Conservation (phyloP, 1,139 yeast species). For the Yamadazyma jaroonii region DNA sequence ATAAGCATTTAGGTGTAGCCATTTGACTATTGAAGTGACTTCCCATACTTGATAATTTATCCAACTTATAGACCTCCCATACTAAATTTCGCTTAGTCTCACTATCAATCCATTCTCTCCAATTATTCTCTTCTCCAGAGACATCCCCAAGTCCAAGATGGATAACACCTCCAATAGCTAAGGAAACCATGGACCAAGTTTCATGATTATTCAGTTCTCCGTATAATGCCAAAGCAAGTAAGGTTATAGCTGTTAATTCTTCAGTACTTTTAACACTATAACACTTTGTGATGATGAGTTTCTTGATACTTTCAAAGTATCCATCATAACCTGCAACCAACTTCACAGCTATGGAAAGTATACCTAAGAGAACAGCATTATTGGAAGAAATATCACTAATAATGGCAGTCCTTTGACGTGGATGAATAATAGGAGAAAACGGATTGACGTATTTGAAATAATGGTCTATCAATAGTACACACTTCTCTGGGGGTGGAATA, state of each 20-base stretch:
- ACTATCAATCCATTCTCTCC: constrained; percentile 20
- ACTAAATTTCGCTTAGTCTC: constrained; percentile 22
- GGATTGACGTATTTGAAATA: constrained; percentile 16
- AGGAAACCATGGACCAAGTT: constrained; percentile 24
- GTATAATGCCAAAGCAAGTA: constrained; percentile 23
- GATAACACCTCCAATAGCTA: constrained; percentile 15
- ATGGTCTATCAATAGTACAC: constrained; percentile 11
- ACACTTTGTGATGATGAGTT: constrained; percentile 19
- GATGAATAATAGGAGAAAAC: constrained; percentile 16
- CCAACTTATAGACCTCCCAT: constrained; percentile 27
- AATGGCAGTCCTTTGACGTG: constrained; percentile 7
- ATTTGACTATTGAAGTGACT: constrained; percentile 12
- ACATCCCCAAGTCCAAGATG: constrained; percentile 12
- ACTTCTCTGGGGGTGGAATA: constrained; percentile 11
- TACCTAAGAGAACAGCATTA: constrained; percentile 12
- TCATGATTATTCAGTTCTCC: constrained; percentile 24
- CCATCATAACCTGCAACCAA: constrained; percentile 9
- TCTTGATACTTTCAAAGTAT: constrained; percentile 11
- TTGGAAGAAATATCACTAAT: constrained; percentile 6
- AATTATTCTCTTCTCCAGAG: constrained; percentile 7
- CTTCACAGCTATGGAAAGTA: constrained; percentile 9
- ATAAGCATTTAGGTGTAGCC: constrained; percentile 3
- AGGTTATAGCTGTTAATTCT: constrained; percentile 23
- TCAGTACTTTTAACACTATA: constrained; percentile 19
- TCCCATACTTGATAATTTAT: constrained; percentile 16